Base-by-base conservation (phyloP, 2,329 filamentous ascomycete genomes). In the Chaetomium strumarium region DNA sequence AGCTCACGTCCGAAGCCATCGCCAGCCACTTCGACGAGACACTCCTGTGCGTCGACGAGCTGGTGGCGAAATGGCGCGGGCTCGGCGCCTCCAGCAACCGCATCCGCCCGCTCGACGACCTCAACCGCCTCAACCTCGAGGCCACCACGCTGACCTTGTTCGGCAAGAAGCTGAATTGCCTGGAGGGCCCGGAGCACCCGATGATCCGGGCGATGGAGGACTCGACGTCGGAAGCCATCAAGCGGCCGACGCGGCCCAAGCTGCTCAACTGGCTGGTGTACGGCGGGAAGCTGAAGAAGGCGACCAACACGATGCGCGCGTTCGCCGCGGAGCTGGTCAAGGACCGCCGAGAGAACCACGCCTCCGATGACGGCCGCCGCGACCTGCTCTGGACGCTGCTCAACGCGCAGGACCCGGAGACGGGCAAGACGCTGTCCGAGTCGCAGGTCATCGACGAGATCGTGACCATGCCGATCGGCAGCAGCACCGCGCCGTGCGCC, bases 371-470 rank as follows among this genome's bases (percentile, higher is more conserved):
- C 0, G 73, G 77, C 12, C 75, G 77, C n/a, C 74, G 78, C 43
- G 84, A 88, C 60, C 59, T 86, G 29, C 73, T 88, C 9, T 73
- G 81, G 46, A 75, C 77, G 3, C 71, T 88, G 64, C 64, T 88
- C 53, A 74, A 76, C 50, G 75, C 71, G 12, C 75, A 72, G 38
- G 85, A 88, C 57, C 77, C 80, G 0, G 75, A 84, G 62, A 86
- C 83, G 0, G 81, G 80, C 29, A 71, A 75, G 53, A 68, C 68
- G 2, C 71, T 88, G 58, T 75, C 69, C 5, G 78, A 86, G 5
- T 76, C 77, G 10, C 78, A 80, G 54, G 76, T 86, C 45, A 75
- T 85, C 44, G 81, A 86, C 65, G 84, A 88, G 64, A 81, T 88
- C 58, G 79, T 86, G 49, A 78, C 78, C 2, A 85, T 88, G 72